Percentiles rank a stretch among this genome's conserved stretches.
Evolutionary conservation across 768 basidiomycete species (phyloP).

Genomic region (Suillus luteus): DNA sequence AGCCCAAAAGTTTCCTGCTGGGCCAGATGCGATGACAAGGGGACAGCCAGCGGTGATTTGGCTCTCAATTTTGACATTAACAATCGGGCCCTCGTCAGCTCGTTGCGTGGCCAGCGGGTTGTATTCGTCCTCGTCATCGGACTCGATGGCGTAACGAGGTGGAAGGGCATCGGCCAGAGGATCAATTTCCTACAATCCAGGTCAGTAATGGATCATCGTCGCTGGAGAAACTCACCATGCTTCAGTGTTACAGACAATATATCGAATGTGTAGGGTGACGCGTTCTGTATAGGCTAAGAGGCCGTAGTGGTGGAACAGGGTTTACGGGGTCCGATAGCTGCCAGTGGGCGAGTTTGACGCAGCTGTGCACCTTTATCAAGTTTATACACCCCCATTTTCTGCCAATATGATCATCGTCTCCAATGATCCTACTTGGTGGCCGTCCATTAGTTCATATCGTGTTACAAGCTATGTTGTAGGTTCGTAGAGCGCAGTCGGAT

Average conservation of each 20-base stretch:
- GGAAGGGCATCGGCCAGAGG: constrained; percentile 58
- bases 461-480: not conserved
- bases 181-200: constrained; percentile 46
- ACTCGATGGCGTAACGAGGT: constrained; percentile 63
- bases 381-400: not conserved
- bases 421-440: constrained; percentile 1
- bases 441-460: not conserved
- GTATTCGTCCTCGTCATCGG: constrained; percentile 68
- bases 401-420: not conserved
- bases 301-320: constrained; percentile 5
- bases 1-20: constrained; percentile 52
- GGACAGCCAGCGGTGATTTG: constrained; percentile 27
- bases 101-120: constrained; percentile 39
- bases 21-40: constrained; percentile 50
- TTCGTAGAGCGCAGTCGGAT: not conserved
- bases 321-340: constrained; percentile 12
- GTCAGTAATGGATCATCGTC: constrained; percentile 5
- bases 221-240: constrained; percentile 10
- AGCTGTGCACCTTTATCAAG: too few species aligned
- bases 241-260: not conserved
- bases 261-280: not conserved
- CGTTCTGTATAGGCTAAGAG: not conserved
- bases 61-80: constrained; percentile 42
- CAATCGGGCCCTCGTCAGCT: constrained; percentile 19
- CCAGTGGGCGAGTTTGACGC: too few species aligned